These are phyloP conservation scores for Penicillium silybi DNA, from an alignment of 495 filamentous ascomycete genomes.

Conservation along the genomic window DNA sequence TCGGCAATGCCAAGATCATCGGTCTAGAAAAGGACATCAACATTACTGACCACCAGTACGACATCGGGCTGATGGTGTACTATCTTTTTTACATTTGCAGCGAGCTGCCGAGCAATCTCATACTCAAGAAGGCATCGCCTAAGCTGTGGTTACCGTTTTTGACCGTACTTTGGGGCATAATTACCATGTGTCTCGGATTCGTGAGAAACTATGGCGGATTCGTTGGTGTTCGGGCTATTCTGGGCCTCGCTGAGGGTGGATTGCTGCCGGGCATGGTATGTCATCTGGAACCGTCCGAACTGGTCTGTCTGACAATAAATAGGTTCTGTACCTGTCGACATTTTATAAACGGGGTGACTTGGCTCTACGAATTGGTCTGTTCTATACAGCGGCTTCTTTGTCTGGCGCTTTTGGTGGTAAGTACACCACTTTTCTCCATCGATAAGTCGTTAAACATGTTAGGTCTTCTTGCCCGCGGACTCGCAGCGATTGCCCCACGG, in stretches of 20 bases:
- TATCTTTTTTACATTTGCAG: conserved; percentile 65
- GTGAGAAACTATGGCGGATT: conserved; percentile 50
- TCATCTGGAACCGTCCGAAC: background rate
- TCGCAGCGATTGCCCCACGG: conserved; percentile 58
- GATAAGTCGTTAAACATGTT: background rate
- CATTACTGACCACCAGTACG: conserved; percentile 61
- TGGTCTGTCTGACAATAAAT: background rate
- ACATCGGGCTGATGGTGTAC: conserved; percentile 52
- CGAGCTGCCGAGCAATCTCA: conserved; percentile 42
- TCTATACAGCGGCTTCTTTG: conserved; percentile 68
- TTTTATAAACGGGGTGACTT: conserved; percentile 69
- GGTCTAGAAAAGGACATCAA: conserved; percentile 52
- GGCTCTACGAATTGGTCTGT: conserved; percentile 67
- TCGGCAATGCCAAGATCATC: conserved; percentile 62
- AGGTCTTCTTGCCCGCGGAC: conserved; percentile 63
- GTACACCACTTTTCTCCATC: background rate
- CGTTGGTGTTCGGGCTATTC: conserved; percentile 52
- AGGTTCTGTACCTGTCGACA: conserved; percentile 66
- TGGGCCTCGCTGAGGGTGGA: conserved; percentile 59
- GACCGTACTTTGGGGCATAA: conserved; percentile 58
- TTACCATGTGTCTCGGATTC: conserved; percentile 43
- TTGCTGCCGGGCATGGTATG: conserved; percentile 68
- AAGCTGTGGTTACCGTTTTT: conserved; percentile 68
- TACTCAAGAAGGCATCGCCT: conserved; percentile 42
- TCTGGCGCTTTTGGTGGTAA: conserved; percentile 68